Conservation (phyloP, 805 yeast species). For the Cyberlindnera suaveolens region DNA sequence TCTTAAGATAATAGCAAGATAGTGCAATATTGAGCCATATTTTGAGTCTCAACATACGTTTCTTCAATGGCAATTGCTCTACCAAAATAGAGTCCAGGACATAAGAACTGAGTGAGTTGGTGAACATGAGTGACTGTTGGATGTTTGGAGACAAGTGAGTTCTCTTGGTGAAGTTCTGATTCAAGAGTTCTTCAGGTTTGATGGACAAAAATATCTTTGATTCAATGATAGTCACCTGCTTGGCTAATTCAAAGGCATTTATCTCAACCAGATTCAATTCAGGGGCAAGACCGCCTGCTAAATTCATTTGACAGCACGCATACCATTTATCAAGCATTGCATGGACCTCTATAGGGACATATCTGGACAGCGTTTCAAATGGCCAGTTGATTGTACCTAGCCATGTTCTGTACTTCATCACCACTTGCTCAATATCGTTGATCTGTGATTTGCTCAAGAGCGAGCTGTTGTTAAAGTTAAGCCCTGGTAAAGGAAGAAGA, state of each 20-base stretch:
- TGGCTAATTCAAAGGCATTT: conserved; percentile 70
- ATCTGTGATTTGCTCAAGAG: conserved; percentile 24
- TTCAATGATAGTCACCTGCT: conserved; percentile 70
- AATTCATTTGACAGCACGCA: conserved; percentile 41
- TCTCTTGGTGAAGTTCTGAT: conserved; percentile 55
- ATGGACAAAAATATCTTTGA: conserved; percentile 58
- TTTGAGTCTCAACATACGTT: conserved; percentile 49
- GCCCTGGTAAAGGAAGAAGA: conserved; percentile 21
- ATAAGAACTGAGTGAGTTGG: conserved; percentile 66
- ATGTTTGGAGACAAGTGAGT: conserved; percentile 59
- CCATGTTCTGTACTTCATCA: conserved; percentile 46
- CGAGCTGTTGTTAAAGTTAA: conserved; percentile 19
- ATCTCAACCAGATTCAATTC: conserved; percentile 31
- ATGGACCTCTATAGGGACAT: conserved; percentile 19
- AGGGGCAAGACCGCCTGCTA: conserved; percentile 2
- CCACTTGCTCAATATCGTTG: conserved; percentile 38
- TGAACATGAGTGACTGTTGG: conserved; percentile 54
- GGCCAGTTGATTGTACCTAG: conserved; percentile 26
- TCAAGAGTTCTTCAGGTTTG: conserved; percentile 58
- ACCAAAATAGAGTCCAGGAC: conserved; percentile 64
- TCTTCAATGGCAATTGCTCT: conserved; percentile 40
- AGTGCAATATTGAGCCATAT: conserved; percentile 72
- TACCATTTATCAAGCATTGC: conserved; percentile 44
- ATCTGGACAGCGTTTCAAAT: conserved; percentile 12
- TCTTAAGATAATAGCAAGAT: conserved; percentile 65